Conservation (phyloP, 2,329 filamentous ascomycete genomes). For the Aspergillus caelatus region DNA sequence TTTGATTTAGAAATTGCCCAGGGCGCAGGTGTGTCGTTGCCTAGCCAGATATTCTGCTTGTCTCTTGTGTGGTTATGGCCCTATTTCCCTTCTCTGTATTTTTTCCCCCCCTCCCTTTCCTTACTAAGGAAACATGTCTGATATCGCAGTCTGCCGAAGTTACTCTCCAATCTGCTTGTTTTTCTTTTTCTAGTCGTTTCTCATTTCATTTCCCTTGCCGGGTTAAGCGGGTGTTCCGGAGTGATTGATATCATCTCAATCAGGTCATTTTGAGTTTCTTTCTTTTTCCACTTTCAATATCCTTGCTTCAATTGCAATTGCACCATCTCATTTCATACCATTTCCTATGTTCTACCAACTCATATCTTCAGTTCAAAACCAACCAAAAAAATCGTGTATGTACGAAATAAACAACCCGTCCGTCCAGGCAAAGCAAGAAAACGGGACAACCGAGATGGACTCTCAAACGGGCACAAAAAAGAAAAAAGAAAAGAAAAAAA, state of each 20-base stretch:
- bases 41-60: background rate
- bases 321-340: background rate
- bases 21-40: background rate
- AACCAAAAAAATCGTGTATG: conserved; percentile 18
- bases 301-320: background rate
- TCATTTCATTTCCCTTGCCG: background rate
- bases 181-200: background rate
- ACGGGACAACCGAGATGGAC: background rate
- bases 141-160: conserved; percentile 27
- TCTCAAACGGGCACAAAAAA: background rate
- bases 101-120: background rate
- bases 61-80: background rate
- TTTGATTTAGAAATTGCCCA: background rate
- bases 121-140: background rate
- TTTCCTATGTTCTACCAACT: conserved; percentile 1
- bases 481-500: conserved; percentile 5
- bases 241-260: conserved; percentile 16
- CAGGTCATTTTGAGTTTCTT: conserved; percentile 18
- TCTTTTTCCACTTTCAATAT: conserved; percentile 2
- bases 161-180: conserved; percentile 22
- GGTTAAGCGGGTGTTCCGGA: conserved; percentile 26
- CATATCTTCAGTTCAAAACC: conserved; percentile 7
- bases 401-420: conserved; percentile 12
- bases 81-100: conserved; percentile 5
- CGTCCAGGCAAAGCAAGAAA: background rate